Base-by-base conservation (phyloP, 352 stramenopile genomes). In the Phytophthora cactorum region DNA sequence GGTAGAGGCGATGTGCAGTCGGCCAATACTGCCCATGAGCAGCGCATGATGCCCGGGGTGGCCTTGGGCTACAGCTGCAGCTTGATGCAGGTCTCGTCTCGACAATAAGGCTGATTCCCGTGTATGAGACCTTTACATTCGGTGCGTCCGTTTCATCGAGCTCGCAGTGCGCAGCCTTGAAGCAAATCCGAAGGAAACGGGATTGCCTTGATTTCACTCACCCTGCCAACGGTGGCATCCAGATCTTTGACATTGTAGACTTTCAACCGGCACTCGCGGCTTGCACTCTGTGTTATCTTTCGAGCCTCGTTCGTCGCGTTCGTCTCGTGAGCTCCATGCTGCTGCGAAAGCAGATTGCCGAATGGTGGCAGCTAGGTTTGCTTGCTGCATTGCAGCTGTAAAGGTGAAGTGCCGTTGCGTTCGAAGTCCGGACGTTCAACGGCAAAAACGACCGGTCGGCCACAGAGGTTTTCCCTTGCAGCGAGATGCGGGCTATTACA, bases 321-420 rank as follows among this genome's bases (percentile, higher is more conserved):
- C 2, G 52, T 5, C 3, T 12, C 11, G 28, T 28, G 17, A 52
- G 32, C 34, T 64, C n/a, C 59, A 66, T 67, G 22, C 32, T 22
- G 59, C 60, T 56, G 12, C 29, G 41, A 67, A 67, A 67, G 60
- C 60, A 61, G 60, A 66, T 61, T 66, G 31, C 14, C 10, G n/a
- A 64, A 49, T 63, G 56, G 5, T 51, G 36, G 49, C 10, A 17
- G 31, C 25, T 12, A 11, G 2, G 25, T 2, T 12, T 39, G n/a
- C 34, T 39, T 39, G 8, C 34, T 12, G 34, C 8, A 39, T 22
- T 39, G 34, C 34, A 39, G 34, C 22, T 22, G 34, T 39, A 39
- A 39, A 12, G 34, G 34, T 39, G 6, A 14, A 39, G 34, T 39
- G 34, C 34, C 34, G 22, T 12, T 39, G 34, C 3, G 34, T 9